Evolutionary conservation across 2,329 filamentous ascomycete species (phyloP), one percentile per base, ranked within the genome.

Genomic region (Thelonectria olida): DNA sequence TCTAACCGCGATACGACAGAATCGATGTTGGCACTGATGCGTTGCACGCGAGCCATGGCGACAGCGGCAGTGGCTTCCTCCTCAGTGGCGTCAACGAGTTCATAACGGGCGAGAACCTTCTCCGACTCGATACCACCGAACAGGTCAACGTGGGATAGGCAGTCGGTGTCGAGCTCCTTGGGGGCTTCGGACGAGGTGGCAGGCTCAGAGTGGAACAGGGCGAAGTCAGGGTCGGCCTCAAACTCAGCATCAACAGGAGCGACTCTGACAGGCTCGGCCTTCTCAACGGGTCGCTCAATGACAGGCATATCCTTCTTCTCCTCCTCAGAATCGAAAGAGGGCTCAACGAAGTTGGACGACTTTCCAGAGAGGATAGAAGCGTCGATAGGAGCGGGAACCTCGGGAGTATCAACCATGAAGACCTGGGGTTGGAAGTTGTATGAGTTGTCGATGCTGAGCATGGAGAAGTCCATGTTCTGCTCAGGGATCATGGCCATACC

Each of bases 401-500:
- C 85, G 2, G 90, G 89, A 2, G 92, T 85, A 65, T 91, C 88
- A n/a, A 94, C 87, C 50, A 92, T 86, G 71, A 91, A 96, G 49
- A 92, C 89, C 73, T 89, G 88, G 22, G 89, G 88, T 73, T 91
- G 88, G 75, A 86, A 89, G 75, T 81, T 83, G 76, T 84, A 88
- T 55, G 80, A 76, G 54, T 79, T 75, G 71, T 85, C 85, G 45
- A 93, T 76, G 66, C 74, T 81, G n/a, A 96, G 84, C 79, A 90
- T 86, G 54, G 89, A 87, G 70, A 93, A 89, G 72, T 96, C 91
- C 77, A 93, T 83, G 53, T 81, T 84, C 69, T 91, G 88, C 78
- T 97, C 93, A 2, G 93, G 92, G 47, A 96, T 88, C 85, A 94
- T 91, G 59, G 91, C 88, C 85, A 97, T 91, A 72, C 89, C 89